These are phyloP conservation scores for Mycosphaerella sp. DNA, from an alignment of 2,329 filamentous ascomycete species.

Conservation along the genomic window DNA sequence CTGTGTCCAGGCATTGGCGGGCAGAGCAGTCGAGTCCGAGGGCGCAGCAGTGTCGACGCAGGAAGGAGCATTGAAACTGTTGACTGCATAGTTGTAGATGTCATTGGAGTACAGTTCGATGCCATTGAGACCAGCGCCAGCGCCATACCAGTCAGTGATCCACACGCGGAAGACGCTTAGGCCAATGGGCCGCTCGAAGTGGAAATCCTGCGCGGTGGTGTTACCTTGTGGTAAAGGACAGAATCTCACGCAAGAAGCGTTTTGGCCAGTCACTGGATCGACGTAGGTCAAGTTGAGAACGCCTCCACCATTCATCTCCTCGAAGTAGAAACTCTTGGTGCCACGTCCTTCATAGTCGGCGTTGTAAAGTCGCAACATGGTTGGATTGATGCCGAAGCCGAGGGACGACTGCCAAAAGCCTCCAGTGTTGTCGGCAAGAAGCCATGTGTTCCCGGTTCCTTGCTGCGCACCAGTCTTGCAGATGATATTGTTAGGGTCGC, in stretches of 20 bases:
- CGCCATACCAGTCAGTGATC: slow-evolving; percentile 79
- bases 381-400: slow-evolving; percentile 76
- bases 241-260: slow-evolving; percentile 66
- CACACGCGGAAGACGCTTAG: slow-evolving; percentile 85
- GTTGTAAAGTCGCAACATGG: slow-evolving; percentile 82
- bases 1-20: slow-evolving; percentile 56
- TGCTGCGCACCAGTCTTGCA: slow-evolving; percentile 65
- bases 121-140: slow-evolving; percentile 75
- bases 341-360: slow-evolving; percentile 73
- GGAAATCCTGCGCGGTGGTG: slow-evolving; percentile 75
- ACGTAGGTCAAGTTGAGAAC: slow-evolving; percentile 96
- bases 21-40: slow-evolving; percentile 59
- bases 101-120: slow-evolving; percentile 79
- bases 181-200: slow-evolving; percentile 78
- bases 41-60: slow-evolving; percentile 59
- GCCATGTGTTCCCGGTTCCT: slow-evolving; percentile 72
- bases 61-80: slow-evolving; percentile 78
- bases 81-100: slow-evolving; percentile 66
- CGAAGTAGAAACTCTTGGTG: slow-evolving; percentile 81
- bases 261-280: slow-evolving; percentile 59
- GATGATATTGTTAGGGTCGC: slow-evolving; percentile 71
- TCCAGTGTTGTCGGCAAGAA: slow-evolving; percentile 64
- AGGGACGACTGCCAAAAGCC: slow-evolving; percentile 83
- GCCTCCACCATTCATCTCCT: slow-evolving; percentile 75
- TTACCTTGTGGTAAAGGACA: slow-evolving; percentile 74